phyloP scores from a whole-genome alignment of 805 yeast genomes.

The Hanseniaspora pseudoguilliermondii region DNA sequence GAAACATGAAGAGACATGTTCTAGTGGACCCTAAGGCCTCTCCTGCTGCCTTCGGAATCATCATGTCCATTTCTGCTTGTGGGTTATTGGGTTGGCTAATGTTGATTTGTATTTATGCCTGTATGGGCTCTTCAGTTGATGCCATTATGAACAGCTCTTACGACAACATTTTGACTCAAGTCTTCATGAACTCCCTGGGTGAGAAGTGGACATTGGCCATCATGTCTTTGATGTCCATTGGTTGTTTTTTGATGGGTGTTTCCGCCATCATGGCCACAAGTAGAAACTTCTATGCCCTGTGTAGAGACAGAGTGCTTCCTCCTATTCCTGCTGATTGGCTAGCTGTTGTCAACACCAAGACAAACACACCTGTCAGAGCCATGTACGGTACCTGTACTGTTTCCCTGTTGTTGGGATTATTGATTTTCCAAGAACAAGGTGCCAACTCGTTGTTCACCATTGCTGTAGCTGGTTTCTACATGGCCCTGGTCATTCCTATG shows the following conservation, averaged over 20 bases:
- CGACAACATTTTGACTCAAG: slow-evolving; percentile 55
- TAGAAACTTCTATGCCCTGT: slow-evolving; percentile 63
- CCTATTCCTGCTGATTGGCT: slow-evolving; percentile 41
- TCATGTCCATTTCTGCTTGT: slow-evolving; percentile 46
- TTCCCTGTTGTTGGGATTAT: slow-evolving; percentile 30
- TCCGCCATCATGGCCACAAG: slow-evolving; percentile 51
- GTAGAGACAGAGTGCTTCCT: slow-evolving; percentile 67
- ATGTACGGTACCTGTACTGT: slow-evolving; percentile 32
- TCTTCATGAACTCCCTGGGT: slow-evolving; percentile 49
- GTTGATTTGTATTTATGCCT: slow-evolving; percentile 41
- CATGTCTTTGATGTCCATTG: slow-evolving; percentile 45
- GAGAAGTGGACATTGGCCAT: slow-evolving; percentile 53
- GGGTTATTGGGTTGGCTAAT: slow-evolving; percentile 47
- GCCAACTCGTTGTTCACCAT: slow-evolving; percentile 35
- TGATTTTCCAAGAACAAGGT: slow-evolving; percentile 33
- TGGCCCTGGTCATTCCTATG: slow-evolving; percentile 34
- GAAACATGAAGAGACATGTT: slow-evolving; percentile 13
- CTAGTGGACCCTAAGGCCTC: slow-evolving; percentile 19
- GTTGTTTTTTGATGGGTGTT: slow-evolving; percentile 56
- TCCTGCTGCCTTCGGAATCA: slow-evolving; percentile 51
- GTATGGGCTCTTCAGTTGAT: slow-evolving; percentile 36
- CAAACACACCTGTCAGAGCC: slow-evolving; percentile 56
- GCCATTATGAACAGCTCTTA: slow-evolving; percentile 33
- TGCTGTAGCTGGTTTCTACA: slow-evolving; percentile 32
- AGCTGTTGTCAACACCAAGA: slow-evolving; percentile 42